Evolutionary conservation across 1,139 yeast genomes (phyloP).

Genomic region (Suhomyces ambrosiae): DNA sequence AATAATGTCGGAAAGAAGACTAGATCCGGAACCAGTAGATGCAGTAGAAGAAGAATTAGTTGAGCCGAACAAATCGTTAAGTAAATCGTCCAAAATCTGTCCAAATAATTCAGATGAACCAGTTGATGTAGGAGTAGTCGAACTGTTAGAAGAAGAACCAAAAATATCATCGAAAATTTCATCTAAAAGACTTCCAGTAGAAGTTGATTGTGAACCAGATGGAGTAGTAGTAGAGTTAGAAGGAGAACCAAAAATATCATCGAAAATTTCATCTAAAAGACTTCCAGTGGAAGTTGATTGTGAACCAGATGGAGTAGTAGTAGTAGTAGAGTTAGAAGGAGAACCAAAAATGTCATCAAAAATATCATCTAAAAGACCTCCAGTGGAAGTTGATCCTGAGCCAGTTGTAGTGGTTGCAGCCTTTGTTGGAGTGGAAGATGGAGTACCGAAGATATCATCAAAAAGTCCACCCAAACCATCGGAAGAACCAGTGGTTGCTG

Average conservation of each 20-base stretch:
- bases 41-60: slow-evolving; percentile 13
- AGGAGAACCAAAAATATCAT: slow-evolving; percentile 10
- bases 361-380: slow-evolving; percentile 5
- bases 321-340: slow-evolving; percentile 7
- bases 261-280: slow-evolving; percentile 7
- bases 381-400: slow-evolving; percentile 5
- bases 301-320: slow-evolving; percentile 3
- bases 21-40: slow-evolving; percentile 14
- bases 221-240: slow-evolving; percentile 6
- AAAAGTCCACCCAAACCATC: slow-evolving; percentile 17
- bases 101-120: slow-evolving; percentile 13
- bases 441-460: slow-evolving; percentile 17
- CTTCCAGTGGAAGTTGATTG: slow-evolving; percentile 6
- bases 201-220: slow-evolving; percentile 1
- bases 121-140: slow-evolving; percentile 18
- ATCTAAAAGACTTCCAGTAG: slow-evolving; percentile 8
- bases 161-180: slow-evolving; percentile 13
- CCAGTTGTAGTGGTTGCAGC: slow-evolving; percentile 15
- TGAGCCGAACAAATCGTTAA: slow-evolving; percentile 18
- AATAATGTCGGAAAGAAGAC: slow-evolving; percentile 26
- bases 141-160: slow-evolving; percentile 13
- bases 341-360: slow-evolving; percentile 11
- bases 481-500: slow-evolving; percentile 10
- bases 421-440: slow-evolving; percentile 12
- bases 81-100: slow-evolving; percentile 14